phyloP scores from a whole-genome alignment of 192 early-diverging fungal genomes.

The Coemansia sp. region DNA sequence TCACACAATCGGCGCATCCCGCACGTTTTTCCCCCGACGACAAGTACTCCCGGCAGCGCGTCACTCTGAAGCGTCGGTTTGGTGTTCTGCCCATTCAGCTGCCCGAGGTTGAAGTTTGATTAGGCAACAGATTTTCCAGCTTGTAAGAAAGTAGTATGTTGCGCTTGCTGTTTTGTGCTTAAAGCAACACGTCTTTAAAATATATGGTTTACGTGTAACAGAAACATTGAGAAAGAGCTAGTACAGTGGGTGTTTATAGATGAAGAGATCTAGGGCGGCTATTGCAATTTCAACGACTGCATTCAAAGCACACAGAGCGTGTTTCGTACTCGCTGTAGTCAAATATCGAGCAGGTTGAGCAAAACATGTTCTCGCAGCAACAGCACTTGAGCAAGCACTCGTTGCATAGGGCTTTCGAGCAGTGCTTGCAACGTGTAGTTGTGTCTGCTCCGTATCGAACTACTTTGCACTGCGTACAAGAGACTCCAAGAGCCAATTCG shows the following conservation, averaged over 20 bases:
- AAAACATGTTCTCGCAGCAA: constrained; percentile 39
- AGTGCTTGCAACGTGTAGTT: constrained; percentile 26
- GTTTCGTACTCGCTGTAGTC: constrained; percentile 50
- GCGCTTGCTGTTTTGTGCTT: neutral
- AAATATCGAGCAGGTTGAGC: constrained; percentile 41
- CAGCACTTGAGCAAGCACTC: constrained; percentile 35
- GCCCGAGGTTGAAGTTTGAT: constrained; percentile 42
- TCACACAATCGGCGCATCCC: constrained; percentile 98
- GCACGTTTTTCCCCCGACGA: constrained; percentile 99
- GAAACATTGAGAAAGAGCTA: neutral
- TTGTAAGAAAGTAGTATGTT: neutral
- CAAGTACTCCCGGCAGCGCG: constrained; percentile 97
- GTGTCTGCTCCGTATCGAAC: neutral
- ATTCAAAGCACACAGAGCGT: constrained; percentile 49
- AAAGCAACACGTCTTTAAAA: neutral
- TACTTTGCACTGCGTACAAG: constrained; percentile 27
- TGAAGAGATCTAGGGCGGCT: neutral
- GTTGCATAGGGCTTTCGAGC: constrained; percentile 25
- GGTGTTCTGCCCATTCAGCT: constrained; percentile 80
- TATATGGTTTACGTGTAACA: neutral
- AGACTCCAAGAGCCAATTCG: neutral
- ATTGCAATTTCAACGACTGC: constrained; percentile 17
- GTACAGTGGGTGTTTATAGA: neutral
- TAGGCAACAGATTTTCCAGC: neutral
- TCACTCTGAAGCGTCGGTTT: constrained; percentile 95